Evolutionary conservation across 495 filamentous ascomycete genomes (phyloP).

Genomic region (Evernia prunastri): DNA sequence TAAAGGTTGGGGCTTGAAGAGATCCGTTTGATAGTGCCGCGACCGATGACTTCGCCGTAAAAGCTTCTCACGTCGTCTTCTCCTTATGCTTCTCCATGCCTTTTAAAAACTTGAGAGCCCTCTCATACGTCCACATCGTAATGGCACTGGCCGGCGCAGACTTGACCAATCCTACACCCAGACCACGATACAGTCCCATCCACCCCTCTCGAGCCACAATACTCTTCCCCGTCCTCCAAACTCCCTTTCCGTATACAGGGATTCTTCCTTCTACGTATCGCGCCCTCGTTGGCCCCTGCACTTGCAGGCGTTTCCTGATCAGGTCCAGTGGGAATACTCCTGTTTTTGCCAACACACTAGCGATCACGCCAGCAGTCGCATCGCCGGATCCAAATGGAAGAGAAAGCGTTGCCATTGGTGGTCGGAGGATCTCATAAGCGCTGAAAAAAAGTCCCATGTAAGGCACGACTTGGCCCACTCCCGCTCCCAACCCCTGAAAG

Average conservation of each 20-base stretch:
- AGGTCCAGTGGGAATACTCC: slow-evolving; percentile 91
- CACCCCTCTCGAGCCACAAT: slow-evolving; percentile 69
- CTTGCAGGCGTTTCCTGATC: slow-evolving; percentile 86
- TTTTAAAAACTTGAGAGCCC: slow-evolving; percentile 53
- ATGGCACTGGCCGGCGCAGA: slow-evolving; percentile 90
- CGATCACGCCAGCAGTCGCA: slow-evolving; percentile 71
- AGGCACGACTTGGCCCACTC: slow-evolving; percentile 78
- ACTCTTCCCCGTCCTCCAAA: slow-evolving; percentile 53
- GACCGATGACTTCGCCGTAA: neutral
- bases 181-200: slow-evolving; percentile 77
- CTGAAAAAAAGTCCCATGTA: slow-evolving; percentile 97
- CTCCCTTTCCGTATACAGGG: slow-evolving; percentile 64
- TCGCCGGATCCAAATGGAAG: slow-evolving; percentile 71
- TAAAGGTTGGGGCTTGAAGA: neutral
- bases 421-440: slow-evolving; percentile 67
- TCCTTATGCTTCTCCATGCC: slow-evolving; percentile 26
- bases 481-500: slow-evolving; percentile 78
- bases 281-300: slow-evolving; percentile 79
- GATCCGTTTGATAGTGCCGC: neutral
- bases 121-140: slow-evolving; percentile 98
- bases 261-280: slow-evolving; percentile 83
- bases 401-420: slow-evolving; percentile 44
- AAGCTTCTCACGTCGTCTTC: neutral
- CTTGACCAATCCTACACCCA: slow-evolving; percentile 86
- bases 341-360: slow-evolving; percentile 77